Base-by-base conservation (phyloP, 2,329 filamentous ascomycete species). In the Teratosphaeriaceae sp. region DNA sequence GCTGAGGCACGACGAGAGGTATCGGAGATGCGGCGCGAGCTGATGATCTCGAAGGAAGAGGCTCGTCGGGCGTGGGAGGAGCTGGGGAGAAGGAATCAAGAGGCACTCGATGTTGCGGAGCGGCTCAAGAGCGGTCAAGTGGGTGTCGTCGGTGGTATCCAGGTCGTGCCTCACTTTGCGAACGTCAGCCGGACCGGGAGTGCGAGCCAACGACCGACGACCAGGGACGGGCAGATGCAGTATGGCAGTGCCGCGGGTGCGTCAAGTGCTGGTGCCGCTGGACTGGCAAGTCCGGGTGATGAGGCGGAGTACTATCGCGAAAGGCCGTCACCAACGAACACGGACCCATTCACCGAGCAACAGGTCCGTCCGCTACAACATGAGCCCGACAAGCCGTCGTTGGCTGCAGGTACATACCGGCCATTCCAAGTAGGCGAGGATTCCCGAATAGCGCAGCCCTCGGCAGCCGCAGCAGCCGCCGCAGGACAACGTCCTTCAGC, bases 51-150 rank as follows among this genome's bases (percentile, higher is more conserved):
- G 29, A 96, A 95, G 60, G 90, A 96, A 55, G 92, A 98, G 65
- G 90, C 92, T 7, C 81, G 90, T 26, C 80, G 92, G 44, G 92
- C 92, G 1, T 98, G 92, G 92, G 92, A 98, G 68, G 92, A 97
- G 65, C 78, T 98, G 1, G 92, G 92, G 19, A 79, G 90, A 40
- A 80, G 88, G 40, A 92, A 97, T 65, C 88, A 96, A 60, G 87
- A 94, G 65, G 90, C 96, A 65, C 80, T 90, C 5, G 89, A 96
- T 50, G 79, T 87, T 35, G 92, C 86, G 1, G 75, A 80, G 21
- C 88, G 87, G n/a, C 71, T 98, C 19, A 82, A 92, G 56, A 84
- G 85, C 49, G 92, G 92, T 5, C 81, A 88, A 47, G 86, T 90
- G 12, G 96, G 88, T 1, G 74, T 94, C 38, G 85, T 98, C 7